phyloP scores from a whole-genome alignment of 2,329 filamentous ascomycete species.

The Beauveria brongniartii region DNA sequence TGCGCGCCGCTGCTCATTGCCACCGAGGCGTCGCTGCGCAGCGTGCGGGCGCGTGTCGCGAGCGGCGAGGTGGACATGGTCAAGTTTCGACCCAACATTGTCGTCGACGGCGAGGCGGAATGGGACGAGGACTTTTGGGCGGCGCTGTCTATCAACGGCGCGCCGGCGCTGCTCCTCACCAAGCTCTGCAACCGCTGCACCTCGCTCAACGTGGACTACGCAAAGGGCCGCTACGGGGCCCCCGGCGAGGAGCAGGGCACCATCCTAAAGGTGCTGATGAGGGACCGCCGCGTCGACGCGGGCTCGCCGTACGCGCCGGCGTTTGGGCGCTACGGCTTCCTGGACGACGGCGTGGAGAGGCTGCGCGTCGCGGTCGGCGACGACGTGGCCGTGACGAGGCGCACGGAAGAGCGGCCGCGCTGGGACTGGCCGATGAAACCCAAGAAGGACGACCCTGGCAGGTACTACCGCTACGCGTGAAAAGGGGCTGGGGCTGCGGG shows the following conservation, averaged over 20 bases:
- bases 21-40: conserved; percentile 59
- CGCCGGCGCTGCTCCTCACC: conserved; percentile 46
- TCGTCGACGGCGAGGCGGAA: conserved; percentile 48
- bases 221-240: conserved; percentile 49
- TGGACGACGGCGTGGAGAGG: conserved; percentile 24
- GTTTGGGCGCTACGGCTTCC: conserved; percentile 66
- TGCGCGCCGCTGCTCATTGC: conserved; percentile 67
- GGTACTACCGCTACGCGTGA: conserved; percentile 18
- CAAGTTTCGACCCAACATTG: conserved; percentile 67
- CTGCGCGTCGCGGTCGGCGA: conserved; percentile 45
- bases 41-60: conserved; percentile 52
- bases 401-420: conserved; percentile 42
- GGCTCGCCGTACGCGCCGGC: conserved; percentile 60
- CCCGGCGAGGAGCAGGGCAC: conserved; percentile 43
- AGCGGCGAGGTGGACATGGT: conserved; percentile 49
- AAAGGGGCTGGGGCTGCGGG: too few species aligned
- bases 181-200: conserved; percentile 62
- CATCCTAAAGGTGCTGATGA: conserved; percentile 62
- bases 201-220: conserved; percentile 65
- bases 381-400: conserved; percentile 42
- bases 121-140: conserved; percentile 71
- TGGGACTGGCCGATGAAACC: conserved; percentile 39
- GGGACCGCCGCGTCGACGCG: conserved; percentile 61
- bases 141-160: conserved; percentile 40
- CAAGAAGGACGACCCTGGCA: conserved; percentile 11